These are phyloP conservation scores for Exophiala lecanii-corni DNA, from an alignment of 2,329 filamentous ascomycete genomes.

Conservation along the genomic window DNA sequence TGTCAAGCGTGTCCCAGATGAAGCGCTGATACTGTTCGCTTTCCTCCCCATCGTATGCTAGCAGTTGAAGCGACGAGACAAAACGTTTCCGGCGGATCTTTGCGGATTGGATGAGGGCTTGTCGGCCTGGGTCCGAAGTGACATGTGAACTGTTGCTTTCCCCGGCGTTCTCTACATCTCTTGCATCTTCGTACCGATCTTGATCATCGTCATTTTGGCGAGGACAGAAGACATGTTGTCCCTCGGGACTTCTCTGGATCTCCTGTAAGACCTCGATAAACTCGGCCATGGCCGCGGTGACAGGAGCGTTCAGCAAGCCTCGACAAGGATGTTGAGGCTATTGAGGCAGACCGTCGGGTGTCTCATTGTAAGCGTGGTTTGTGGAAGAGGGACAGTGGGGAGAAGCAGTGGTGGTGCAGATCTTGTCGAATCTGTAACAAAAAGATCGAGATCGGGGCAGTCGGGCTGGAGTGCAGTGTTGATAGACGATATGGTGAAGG, in stretches of 20 bases:
- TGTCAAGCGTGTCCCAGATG: slow-evolving; percentile 55
- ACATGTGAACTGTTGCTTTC: neutral
- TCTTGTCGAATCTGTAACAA: too few species aligned
- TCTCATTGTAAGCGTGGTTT: slow-evolving; percentile 11
- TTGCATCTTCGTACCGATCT: slow-evolving; percentile 57
- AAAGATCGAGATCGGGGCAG: too few species aligned
- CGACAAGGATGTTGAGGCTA: neutral
- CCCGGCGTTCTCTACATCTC: slow-evolving; percentile 40
- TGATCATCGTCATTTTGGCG: slow-evolving; percentile 58
- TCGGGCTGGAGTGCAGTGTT: too few species aligned
- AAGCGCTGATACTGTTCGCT: slow-evolving; percentile 56
- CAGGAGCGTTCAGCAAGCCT: neutral
- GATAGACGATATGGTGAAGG: too few species aligned
- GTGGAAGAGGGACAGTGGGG: too few species aligned
- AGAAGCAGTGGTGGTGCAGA: too few species aligned
- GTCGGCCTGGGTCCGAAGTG: slow-evolving; percentile 32
- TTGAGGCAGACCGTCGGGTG: slow-evolving; percentile 3
- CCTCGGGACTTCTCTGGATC: slow-evolving; percentile 40
- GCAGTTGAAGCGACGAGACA: slow-evolving; percentile 63
- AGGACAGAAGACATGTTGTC: slow-evolving; percentile 65
- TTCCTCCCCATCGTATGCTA: slow-evolving; percentile 61
- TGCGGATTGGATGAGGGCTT: slow-evolving; percentile 50
- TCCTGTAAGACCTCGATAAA: slow-evolving; percentile 40
- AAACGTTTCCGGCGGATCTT: slow-evolving; percentile 56
- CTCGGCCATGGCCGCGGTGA: slow-evolving; percentile 31